These are phyloP conservation scores for Cryphonectria japonica DNA, from an alignment of 2,329 filamentous ascomycete species.

Conservation along the genomic window DNA sequence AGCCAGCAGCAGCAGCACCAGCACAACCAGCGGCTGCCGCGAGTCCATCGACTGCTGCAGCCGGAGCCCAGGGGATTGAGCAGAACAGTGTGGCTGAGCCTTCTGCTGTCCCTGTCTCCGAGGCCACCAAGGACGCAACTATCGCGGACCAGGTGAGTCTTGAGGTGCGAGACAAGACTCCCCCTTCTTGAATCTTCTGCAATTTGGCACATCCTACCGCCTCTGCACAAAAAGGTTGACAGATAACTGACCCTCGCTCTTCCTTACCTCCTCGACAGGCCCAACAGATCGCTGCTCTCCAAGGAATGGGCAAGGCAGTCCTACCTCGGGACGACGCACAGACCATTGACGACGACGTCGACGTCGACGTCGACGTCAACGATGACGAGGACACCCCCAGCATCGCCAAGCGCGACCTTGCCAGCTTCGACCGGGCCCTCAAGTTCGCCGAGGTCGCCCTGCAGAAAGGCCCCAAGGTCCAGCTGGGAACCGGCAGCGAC, in stretches of 20 bases:
- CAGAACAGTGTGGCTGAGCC: not conserved
- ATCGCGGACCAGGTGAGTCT: slow-evolving; percentile 43
- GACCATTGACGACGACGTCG: slow-evolving; percentile 41
- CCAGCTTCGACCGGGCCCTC: slow-evolving; percentile 52
- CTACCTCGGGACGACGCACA: slow-evolving; percentile 41
- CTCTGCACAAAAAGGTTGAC: slow-evolving; percentile 20
- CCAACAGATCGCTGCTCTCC: slow-evolving; percentile 47
- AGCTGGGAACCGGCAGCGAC: slow-evolving; percentile 50
- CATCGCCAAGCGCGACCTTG: slow-evolving; percentile 50
- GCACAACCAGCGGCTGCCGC: slow-evolving; percentile 32
- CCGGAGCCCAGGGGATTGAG: slow-evolving; percentile 27
- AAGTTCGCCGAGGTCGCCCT: slow-evolving; percentile 50
- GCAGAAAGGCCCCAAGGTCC: slow-evolving; percentile 50
- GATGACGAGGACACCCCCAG: slow-evolving; percentile 31
- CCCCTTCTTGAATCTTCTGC: not conserved
- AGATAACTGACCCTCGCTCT: not conserved
- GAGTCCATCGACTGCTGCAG: slow-evolving; percentile 30
- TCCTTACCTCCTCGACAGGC: slow-evolving; percentile 35
- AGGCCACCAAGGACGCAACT: slow-evolving; percentile 37
- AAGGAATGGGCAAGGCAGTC: slow-evolving; percentile 55
- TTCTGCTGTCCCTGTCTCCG: slow-evolving; percentile 10
- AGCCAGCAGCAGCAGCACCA: slow-evolving; percentile 34
- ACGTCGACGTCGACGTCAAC: slow-evolving; percentile 44
- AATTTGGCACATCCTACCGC: not conserved
- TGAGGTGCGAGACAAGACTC: not conserved